These are phyloP conservation scores for Acorus calamus DNA, from an alignment of 106 monocot species.

Conservation along the genomic window DNA sequence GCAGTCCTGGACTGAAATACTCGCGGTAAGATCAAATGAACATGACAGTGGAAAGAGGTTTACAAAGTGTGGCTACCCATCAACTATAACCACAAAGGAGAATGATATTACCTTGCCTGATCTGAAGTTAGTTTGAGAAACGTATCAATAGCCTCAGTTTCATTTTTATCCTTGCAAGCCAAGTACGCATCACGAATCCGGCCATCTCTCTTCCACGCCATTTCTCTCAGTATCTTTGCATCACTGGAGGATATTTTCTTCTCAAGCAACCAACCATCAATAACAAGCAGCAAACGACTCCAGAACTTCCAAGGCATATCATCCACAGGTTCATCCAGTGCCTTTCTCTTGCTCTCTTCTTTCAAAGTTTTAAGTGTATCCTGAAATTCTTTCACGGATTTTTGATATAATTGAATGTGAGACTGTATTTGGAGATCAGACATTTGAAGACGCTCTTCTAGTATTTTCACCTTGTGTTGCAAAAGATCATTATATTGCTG, in stretches of 20 bases:
- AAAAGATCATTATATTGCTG: conserved; percentile 39
- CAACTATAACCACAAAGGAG: neutral
- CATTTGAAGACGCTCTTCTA: conserved; percentile 57
- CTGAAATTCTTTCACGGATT: conserved; percentile 69
- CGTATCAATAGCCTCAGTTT: conserved; percentile 35
- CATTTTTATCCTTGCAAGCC: conserved; percentile 46
- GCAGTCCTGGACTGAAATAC: conserved; percentile 49
- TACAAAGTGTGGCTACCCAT: neutral
- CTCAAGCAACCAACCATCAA: conserved; percentile 88
- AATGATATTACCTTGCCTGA: conserved; percentile 34
- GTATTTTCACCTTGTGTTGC: conserved; percentile 41
- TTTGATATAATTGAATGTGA: conserved; percentile 53
- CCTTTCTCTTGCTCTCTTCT: conserved; percentile 42
- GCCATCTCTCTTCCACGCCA: conserved; percentile 72
- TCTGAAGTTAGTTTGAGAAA: conserved; percentile 52
- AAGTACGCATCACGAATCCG: conserved; percentile 58
- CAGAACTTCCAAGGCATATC: conserved; percentile 72
- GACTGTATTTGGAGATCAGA: conserved; percentile 61
- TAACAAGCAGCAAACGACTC: conserved; percentile 56
- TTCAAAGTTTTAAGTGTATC: conserved; percentile 36
- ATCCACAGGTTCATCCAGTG: conserved; percentile 18
- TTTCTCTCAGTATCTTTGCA: conserved; percentile 61
- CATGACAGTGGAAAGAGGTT: neutral
- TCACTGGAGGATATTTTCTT: conserved; percentile 66
- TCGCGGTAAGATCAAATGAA: conserved; percentile 1